A percentile compares a stretch with the other conserved stretches of the same genome.
Conservation (phyloP, 1,284 basidiomycete genomes). For the Garcileccinum viscosum region DNA sequence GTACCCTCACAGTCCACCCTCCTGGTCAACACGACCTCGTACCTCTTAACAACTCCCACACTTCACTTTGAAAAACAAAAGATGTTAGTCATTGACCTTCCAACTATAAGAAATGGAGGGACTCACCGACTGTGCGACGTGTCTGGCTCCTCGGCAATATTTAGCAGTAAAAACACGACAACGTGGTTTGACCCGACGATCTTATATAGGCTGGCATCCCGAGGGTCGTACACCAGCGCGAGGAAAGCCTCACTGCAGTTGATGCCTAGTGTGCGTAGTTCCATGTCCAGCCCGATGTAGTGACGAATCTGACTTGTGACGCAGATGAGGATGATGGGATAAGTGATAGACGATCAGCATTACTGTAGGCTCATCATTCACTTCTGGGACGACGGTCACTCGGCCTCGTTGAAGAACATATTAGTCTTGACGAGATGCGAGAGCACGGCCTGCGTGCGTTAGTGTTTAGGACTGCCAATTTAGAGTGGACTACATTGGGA, state of each 20-base stretch:
- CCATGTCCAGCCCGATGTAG: constrained; percentile 29
- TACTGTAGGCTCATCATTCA: neutral
- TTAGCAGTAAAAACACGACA: constrained; percentile 29
- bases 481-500: too few species aligned
- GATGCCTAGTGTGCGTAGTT: constrained; percentile 29
- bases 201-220: constrained; percentile 31
- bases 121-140: constrained; percentile 27
- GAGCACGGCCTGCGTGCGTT: constrained; percentile 30
- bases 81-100: constrained; percentile 1
- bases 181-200: constrained; percentile 33
- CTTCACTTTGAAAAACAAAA: constrained; percentile 25
- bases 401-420: constrained; percentile 25
- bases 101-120: neutral
- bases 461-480: too few species aligned
- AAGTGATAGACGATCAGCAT: neutral
- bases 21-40: constrained; percentile 32
- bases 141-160: constrained; percentile 19
- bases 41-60: constrained; percentile 17
- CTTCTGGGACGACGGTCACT: constrained; percentile 26
- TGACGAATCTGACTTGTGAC: constrained; percentile 19
- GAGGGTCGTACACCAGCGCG: constrained; percentile 31
- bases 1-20: constrained; percentile 35
- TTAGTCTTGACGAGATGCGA: constrained; percentile 31
- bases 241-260: constrained; percentile 32
- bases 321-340: neutral